Base-by-base conservation (phyloP, 257 asterid species). In the Fraxinus cuspidata region DNA sequence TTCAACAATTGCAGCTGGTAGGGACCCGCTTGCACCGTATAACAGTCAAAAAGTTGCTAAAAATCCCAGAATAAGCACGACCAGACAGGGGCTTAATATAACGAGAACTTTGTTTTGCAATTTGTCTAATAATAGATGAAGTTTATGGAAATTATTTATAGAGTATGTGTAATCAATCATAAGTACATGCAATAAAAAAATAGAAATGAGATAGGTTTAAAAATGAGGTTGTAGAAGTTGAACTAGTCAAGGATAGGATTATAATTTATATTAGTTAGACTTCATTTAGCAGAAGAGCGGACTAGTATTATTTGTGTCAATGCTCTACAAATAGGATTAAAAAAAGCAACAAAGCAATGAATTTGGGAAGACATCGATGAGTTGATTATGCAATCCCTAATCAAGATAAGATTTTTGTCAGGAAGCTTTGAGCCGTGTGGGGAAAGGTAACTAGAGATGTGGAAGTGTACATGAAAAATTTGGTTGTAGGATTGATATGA, bases 91-190 rank as follows among this genome's bases (percentile, higher is more conserved):
- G 29, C 3, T 29, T 5, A 66, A 40, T 28, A 68, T 47, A 35
- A 44, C 3, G 3, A 11, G 56, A 35, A 15, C 60, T 69, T 34
- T 47, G 68, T 60, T 77, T 65, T 72, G 15, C 7, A 64, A 32
- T 12, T 51, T 21, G 58, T 69, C 47, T 27, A 23, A 23, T 6
- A 37, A 21, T 34, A 21, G 8, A 74, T 60, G 68, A 60, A 21
- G 68, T 58, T 56, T 74, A 58, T 12, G 7, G 3, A 58, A 74
- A 67, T 74, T 53, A 53, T 74, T 49, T 31, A 63, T 16, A 73
- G 70, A 16, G 27, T 10, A 34, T 34, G 58, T 27, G 19, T 8
- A 21, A 58, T 37, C 60, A 2, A 7, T 23, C 68, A 60, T 9
- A 8, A 56, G 68, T 9, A 9, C 68, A 9, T 9, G 16, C 15